These are phyloP conservation scores for Cyclospora cayetanensis DNA, from an alignment of 169 alveolate species.

Conservation along the genomic window DNA sequence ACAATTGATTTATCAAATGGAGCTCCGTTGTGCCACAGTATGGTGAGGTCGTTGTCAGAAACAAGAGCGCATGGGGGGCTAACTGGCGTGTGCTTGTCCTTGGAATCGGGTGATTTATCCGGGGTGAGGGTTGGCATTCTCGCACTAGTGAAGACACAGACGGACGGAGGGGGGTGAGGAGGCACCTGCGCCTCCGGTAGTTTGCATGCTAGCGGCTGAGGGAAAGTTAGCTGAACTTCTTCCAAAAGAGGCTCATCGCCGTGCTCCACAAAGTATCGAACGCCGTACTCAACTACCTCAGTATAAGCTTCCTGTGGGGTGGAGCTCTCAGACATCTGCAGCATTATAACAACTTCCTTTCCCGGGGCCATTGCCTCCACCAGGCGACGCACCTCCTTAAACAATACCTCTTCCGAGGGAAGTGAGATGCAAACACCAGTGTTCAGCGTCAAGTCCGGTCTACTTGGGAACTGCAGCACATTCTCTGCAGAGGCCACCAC, in stretches of 20 bases:
- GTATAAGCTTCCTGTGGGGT: background rate
- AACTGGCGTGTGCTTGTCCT: background rate
- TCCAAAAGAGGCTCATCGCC: background rate
- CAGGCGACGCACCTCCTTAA: background rate
- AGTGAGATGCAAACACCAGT: constrained; percentile 31
- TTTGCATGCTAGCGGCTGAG: background rate
- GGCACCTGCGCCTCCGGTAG: background rate
- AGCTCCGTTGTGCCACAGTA: constrained; percentile 66
- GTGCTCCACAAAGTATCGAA: background rate
- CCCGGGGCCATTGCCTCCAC: background rate
- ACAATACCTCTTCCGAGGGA: background rate
- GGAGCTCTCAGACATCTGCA: background rate
- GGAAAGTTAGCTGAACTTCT: background rate
- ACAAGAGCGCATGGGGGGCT: constrained; percentile 69
- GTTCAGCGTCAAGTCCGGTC: constrained; percentile 28
- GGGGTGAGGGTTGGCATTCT: background rate
- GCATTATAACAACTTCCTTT: background rate
- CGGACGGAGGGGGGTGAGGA: background rate
- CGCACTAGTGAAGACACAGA: background rate
- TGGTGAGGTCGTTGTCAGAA: constrained; percentile 48
- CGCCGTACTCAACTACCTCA: background rate
- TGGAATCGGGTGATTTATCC: background rate
- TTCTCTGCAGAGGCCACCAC: constrained; percentile 49
- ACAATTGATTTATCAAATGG: constrained; percentile 62
- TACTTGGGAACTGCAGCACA: background rate